phyloP scores from a whole-genome alignment of 2,329 filamentous ascomycete species.

The Sordariomycetes sp. region DNA sequence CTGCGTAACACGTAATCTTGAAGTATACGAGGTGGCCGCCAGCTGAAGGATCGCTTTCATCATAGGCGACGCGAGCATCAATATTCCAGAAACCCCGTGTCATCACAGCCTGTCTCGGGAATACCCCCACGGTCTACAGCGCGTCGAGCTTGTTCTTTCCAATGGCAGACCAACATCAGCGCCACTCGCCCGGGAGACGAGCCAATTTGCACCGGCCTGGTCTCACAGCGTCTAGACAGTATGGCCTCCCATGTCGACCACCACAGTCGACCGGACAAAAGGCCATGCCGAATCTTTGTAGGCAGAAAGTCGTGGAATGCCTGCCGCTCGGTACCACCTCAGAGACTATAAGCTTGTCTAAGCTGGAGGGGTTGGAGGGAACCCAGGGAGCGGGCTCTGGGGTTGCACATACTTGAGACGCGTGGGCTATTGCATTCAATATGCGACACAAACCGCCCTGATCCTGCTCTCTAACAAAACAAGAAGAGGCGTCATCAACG shows the following conservation, averaged over 20 bases:
- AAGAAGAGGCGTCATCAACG: too few species aligned
- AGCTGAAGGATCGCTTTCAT: too few species aligned
- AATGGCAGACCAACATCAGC: not conserved
- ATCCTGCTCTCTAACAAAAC: too few species aligned
- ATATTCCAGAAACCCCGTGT: slow-evolving; percentile 2
- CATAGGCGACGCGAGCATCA: too few species aligned
- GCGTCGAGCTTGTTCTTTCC: not conserved
- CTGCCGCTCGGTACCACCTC: not conserved
- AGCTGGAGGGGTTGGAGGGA: not conserved
- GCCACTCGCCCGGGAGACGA: slow-evolving; percentile 11
- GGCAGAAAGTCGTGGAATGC: not conserved
- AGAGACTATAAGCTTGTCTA: not conserved
- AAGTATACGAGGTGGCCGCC: too few species aligned
- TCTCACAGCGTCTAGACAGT: too few species aligned
- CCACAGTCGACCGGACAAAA: not conserved
- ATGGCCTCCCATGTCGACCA: not conserved
- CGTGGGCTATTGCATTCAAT: not conserved
- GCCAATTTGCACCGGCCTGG: slow-evolving; percentile 6
- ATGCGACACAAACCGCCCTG: not conserved
- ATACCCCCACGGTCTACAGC: not conserved
- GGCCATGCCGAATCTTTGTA: slow-evolving; percentile 1
- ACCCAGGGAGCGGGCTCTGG: not conserved
- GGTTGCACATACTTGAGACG: not conserved
- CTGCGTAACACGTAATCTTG: too few species aligned
- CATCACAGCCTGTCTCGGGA: slow-evolving; percentile 1